Base-by-base conservation (phyloP, 1,284 basidiomycete species). In the Heliocybe sulcata region DNA sequence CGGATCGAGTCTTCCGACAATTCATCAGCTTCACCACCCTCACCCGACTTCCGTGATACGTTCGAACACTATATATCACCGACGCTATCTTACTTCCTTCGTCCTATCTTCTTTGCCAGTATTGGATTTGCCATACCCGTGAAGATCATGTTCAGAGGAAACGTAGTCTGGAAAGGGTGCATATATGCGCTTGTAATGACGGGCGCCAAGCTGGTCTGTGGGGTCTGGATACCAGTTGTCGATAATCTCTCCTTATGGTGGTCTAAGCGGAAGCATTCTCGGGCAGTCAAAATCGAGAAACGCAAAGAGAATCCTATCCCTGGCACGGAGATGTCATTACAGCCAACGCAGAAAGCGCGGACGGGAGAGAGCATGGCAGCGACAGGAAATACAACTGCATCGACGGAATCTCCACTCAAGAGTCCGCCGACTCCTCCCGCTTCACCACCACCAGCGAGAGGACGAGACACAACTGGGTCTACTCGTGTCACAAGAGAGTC, bases 111-210 rank as follows among this genome's bases (percentile, higher is more conserved):
- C 49, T 51, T 51, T 31, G 49, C 49, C 20, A 51, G 49, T 20
- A 51, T 51, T 10, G 49, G 49, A 6, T 51, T 31, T 51, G 49
- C 49, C n/a, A 51, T 51, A 51, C 49, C 49, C n/a, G 49, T 51
- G 27, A 51, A 31, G 27, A 31, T 9, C 14, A 51, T 51, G 49
- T 51, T 51, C 49, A 31, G 27, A 51, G 49, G 49, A n/a, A 8
- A 9, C 14, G 16, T 31, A 25, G 49, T 51, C 6, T 51, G 49
- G 49, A 51, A 31, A 25, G 49, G 49, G 22, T 9, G 11, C 9
- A 20, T 51, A 26, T 51, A 51, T 25, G 49, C 49, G 11, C 6
- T 23, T 12, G 9, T 51, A n/a, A 51, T 51, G 49, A 31, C n/a
- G 9, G 49, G 14, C 12, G 49, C 22, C 22, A 51, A 51, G 49